Conservation (phyloP, 106 monocot species). For the Amphibolis antarctica region DNA sequence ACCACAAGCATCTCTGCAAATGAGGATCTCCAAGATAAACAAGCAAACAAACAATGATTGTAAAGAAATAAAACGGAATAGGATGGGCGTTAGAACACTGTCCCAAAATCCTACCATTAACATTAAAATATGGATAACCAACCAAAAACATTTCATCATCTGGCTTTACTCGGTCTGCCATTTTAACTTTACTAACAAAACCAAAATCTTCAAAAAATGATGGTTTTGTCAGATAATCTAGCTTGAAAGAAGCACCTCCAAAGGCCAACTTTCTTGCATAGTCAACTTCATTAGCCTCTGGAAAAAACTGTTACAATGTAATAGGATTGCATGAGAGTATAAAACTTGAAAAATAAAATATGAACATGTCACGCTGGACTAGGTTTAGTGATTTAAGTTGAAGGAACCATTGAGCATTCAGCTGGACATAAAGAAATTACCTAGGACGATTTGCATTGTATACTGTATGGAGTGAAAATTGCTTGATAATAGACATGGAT, state of each 20-base stretch:
- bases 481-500: too few species aligned
- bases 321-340: neutral
- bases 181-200: conserved; percentile 67
- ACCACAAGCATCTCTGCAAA: conserved; percentile 92
- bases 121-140: conserved; percentile 97
- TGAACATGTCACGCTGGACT: neutral
- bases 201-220: conserved; percentile 94
- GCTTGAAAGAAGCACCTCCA: conserved; percentile 60
- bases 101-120: conserved; percentile 47
- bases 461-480: too few species aligned
- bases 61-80: neutral
- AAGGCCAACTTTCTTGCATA: conserved; percentile 70
- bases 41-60: neutral
- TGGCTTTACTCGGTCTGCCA: conserved; percentile 72
- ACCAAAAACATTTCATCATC: conserved; percentile 83
- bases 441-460: too few species aligned
- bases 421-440: too few species aligned
- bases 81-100: neutral
- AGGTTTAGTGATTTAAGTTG: neutral
- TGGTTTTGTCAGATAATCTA: conserved; percentile 93
- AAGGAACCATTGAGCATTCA: neutral
- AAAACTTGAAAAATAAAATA: neutral
- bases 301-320: conserved; percentile 60
- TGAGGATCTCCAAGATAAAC: neutral
- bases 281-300: conserved; percentile 89